Base-by-base conservation (phyloP, 352 stramenopile species). In the Globisporangium nunn region DNA sequence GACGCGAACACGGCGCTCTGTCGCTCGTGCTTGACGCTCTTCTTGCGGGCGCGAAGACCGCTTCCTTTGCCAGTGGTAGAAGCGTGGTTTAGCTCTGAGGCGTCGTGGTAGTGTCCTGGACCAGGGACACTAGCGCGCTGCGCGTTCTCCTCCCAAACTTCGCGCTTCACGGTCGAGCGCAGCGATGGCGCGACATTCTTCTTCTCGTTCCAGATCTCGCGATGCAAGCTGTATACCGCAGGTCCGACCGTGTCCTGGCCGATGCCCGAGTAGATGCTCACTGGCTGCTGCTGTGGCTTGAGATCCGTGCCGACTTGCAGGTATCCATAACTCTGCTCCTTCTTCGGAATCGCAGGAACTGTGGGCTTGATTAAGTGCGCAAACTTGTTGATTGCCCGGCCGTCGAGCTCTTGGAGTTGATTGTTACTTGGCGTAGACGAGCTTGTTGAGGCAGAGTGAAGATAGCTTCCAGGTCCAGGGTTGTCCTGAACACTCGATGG, bases 291-390 rank as follows among this genome's bases (percentile, higher is more conserved):
- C 46, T 88, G 78, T 6, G 68, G 60, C 14, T 67, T 61, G 7
- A 89, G 66, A 8, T 81, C 68, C 5, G 61, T 23, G 46, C 81
- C 58, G 29, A 68, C 70, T 33, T 73, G 63, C 11, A 82, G 58
- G 63, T 91, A 90, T 10, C 81, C 81, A 57, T 88, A 89, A 52
- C 79, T 87, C 58, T 91, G 81, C 11, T 87, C 77, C 51, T 77
- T 83, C 48, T 76, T 75, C 2, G 81, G 81, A 50, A 91, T 91
- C 8, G 81, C 75, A 12, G 81, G 81, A 4, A 78, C 77, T 3
- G 75, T 81, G 1, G 72, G 71, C 47, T 84, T 82, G n/a, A 83
- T 35, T 6, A 81, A 64, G 35, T 77, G 68, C 17, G 70, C 67
- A 31, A 81, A 78, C 37, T 78, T 73, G 48, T 59, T 62, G 52